These are phyloP conservation scores for Cyberlindnera suaveolens DNA, from an alignment of 805 yeast genomes.

Conservation along the genomic window DNA sequence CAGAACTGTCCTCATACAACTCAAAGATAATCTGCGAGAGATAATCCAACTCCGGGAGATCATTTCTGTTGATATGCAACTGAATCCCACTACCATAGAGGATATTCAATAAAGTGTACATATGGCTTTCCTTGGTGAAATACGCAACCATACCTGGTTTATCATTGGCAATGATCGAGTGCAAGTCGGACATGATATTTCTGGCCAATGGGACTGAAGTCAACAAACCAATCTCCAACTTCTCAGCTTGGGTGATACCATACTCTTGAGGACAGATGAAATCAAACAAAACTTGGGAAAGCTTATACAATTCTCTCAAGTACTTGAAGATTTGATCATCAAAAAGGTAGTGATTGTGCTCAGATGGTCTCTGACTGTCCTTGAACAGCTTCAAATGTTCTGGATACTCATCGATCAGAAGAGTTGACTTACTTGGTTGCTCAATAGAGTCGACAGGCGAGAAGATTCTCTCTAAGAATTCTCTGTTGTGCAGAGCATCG, in stretches of 20 bases:
- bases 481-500: constrained; percentile 93
- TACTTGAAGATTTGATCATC: constrained; percentile 76
- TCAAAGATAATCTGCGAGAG: constrained; percentile 93
- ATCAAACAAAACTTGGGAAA: constrained; percentile 91
- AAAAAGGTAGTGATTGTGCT: constrained; percentile 44
- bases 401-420: constrained; percentile 24
- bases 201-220: constrained; percentile 92
- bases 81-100: constrained; percentile 90
- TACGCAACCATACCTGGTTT: constrained; percentile 83
- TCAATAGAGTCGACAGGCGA: constrained; percentile 48
- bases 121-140: constrained; percentile 95
- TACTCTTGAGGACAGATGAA: constrained; percentile 98
- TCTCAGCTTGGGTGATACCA: constrained; percentile 93
- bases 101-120: constrained; percentile 86
- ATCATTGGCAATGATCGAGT: constrained; percentile 69
- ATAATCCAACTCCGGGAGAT: constrained; percentile 93
- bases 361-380: constrained; percentile 8
- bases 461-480: constrained; percentile 78
- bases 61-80: constrained; percentile 92
- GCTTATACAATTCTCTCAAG: constrained; percentile 79
- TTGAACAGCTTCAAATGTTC: constrained; percentile 23
- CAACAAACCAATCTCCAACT: constrained; percentile 88
- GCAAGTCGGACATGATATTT: constrained; percentile 76
- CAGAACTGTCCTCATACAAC: constrained; percentile 74
- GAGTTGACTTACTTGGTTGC: constrained; percentile 23